Conservation (phyloP, 2,329 filamentous ascomycete species). For the Penicillium sp. region DNA sequence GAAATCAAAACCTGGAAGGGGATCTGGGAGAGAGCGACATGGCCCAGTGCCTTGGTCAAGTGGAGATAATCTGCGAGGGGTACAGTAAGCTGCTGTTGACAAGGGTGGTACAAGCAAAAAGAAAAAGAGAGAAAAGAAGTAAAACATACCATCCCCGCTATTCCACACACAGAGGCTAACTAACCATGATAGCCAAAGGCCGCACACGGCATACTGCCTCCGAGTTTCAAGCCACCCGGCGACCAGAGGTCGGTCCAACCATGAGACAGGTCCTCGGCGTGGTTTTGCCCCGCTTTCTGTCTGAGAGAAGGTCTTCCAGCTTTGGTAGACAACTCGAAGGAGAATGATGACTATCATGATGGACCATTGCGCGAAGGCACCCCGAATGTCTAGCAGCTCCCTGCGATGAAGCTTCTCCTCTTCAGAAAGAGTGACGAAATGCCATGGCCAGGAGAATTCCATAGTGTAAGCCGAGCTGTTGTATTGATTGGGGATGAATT, state of each 20-base stretch:
- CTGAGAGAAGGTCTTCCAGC: constrained; percentile 7
- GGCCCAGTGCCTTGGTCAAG: constrained; percentile 62
- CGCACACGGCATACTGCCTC: constrained; percentile 50
- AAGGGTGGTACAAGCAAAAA: not conserved
- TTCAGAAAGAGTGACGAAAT: constrained; percentile 52
- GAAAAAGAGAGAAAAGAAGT: not conserved
- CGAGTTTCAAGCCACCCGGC: constrained; percentile 49
- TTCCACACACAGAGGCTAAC: constrained; percentile 50
- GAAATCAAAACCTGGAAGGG: constrained; percentile 60
- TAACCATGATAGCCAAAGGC: constrained; percentile 55
- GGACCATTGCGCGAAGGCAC: constrained; percentile 56
- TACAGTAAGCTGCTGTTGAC: not conserved
- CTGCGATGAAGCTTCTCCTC: constrained; percentile 53
- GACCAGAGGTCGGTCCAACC: constrained; percentile 47
- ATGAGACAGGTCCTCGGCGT: constrained; percentile 31
- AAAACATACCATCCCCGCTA: constrained; percentile 54
- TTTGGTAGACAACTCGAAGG: constrained; percentile 32
- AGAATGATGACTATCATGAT: constrained; percentile 48
- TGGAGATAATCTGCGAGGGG: constrained; percentile 60
- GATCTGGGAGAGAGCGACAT: constrained; percentile 59
- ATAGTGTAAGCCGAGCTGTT: not conserved
- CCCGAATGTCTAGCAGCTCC: constrained; percentile 55
- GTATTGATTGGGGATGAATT: not conserved
- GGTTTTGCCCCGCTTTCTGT: constrained; percentile 1
- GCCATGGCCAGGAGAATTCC: constrained; percentile 47